Base-by-base conservation (phyloP, 345 rosid species). In the Hibiscus trionum region DNA sequence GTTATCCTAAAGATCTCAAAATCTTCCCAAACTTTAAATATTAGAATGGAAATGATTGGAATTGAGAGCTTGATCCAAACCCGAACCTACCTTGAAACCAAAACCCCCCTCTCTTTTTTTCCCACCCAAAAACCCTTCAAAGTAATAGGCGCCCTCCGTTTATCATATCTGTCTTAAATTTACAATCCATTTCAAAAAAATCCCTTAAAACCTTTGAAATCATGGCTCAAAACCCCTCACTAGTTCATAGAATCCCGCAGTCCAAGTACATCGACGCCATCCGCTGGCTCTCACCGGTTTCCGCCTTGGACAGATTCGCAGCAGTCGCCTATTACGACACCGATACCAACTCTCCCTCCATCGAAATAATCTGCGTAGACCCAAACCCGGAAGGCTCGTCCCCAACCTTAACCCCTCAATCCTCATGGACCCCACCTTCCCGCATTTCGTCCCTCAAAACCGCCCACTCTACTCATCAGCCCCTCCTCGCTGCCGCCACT, bases 261-360 rank as follows among this genome's bases (percentile, higher is more conserved):
- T 73, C 83, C 53, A 84, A 80, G 73, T 86, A 86, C 77, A 75
- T 91, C 15, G 96, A 91, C 74, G 82, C 83, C 71, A 84, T 94
- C 2, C 89, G 93, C n/a, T 94, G 93, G 95, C 92, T 94, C 29
- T 93, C 96, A 9, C 82, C 91, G 44, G 80, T 87, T 60, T 87
- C 89, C 27, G 88, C 98, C 17, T 76, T 91, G 60, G 86, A 86
- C 63, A 88, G 88, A 70, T 80, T 77, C 76, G 73, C 82, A 55
- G 79, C 86, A 47, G 7, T 86, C 46, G 88, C 97, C 7, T 76
- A 69, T 72, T 86, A 79, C 73, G 93, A 90, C 76, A 19, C 92
- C 5, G 91, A 86, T 37, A 27, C 71, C 76, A 79, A 71, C 49
- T 66, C 86, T 27, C 78, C 97, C 0, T 82, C 88, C 29, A 73